Percentiles rank a stretch among this genome's conserved stretches.
Evolutionary conservation across 2,329 filamentous ascomycete genomes (phyloP).

Genomic region (Paraconiothyrium brasiliense): DNA sequence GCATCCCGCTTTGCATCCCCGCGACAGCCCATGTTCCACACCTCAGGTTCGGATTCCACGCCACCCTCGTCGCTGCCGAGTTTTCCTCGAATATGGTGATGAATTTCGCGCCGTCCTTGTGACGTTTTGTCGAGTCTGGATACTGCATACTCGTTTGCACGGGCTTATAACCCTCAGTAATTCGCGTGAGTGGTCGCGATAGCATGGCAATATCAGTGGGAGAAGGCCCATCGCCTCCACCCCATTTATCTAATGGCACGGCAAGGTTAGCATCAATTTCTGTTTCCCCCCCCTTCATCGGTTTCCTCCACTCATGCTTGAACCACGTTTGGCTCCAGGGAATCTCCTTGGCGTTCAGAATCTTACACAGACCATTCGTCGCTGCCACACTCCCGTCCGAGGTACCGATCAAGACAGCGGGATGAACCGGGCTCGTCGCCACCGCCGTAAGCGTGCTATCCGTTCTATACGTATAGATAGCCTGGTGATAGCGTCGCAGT

Average conservation of each 20-base stretch:
- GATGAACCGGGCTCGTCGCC: constrained; percentile 63
- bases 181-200: constrained; percentile 40
- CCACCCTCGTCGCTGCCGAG: constrained; percentile 54
- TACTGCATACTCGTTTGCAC: constrained; percentile 37
- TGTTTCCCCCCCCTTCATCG: constrained; percentile 8
- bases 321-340: constrained; percentile 67
- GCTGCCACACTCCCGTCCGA: constrained; percentile 61
- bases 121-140: constrained; percentile 30
- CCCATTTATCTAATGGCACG: not conserved
- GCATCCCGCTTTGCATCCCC: constrained; percentile 58
- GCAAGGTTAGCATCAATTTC: constrained; percentile 21
- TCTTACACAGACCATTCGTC: constrained; percentile 62
- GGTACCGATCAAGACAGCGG: constrained; percentile 62
- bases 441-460: constrained; percentile 52
- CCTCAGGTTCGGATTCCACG: constrained; percentile 62
- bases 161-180: constrained; percentile 55
- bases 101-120: constrained; percentile 39
- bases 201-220: not conserved
- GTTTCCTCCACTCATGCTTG: constrained; percentile 62
- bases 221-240: not conserved
- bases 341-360: constrained; percentile 60
- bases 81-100: constrained; percentile 58
- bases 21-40: constrained; percentile 62
- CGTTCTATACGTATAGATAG: constrained; percentile 50
- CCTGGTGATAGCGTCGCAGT: constrained; percentile 62